These are phyloP conservation scores for Schwanniomyces occidentalis DNA, from an alignment of 805 yeast genomes.

Conservation along the genomic window DNA sequence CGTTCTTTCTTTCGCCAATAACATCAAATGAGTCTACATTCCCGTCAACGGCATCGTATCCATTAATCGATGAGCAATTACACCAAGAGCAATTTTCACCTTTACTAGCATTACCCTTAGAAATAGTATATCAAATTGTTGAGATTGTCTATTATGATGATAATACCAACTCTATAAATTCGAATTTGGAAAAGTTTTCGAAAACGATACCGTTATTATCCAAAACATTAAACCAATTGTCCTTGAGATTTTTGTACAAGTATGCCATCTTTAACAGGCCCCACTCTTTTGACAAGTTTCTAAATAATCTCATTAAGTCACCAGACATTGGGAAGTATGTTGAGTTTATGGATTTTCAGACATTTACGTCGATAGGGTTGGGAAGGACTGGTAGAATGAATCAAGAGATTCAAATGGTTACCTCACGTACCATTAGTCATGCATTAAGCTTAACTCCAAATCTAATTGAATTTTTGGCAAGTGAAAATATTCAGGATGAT, in stretches of 20 bases:
- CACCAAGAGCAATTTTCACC: constrained; percentile 8
- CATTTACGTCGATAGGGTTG: constrained; percentile 83
- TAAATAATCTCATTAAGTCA: constrained; percentile 49
- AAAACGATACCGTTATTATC: constrained; percentile 56
- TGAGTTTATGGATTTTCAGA: constrained; percentile 80
- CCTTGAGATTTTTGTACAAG: constrained; percentile 59
- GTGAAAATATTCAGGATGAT: constrained; percentile 85
- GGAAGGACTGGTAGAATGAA: constrained; percentile 91
- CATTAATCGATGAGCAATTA: constrained; percentile 5
- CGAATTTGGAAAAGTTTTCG: constrained; percentile 51
- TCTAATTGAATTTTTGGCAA: constrained; percentile 74
- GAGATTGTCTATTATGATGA: constrained; percentile 58
- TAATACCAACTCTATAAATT: constrained; percentile 51
- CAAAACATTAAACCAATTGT: constrained; percentile 57
- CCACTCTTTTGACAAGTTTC: constrained; percentile 71
- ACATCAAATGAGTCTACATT: constrained; percentile 24
- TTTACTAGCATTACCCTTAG: constrained; percentile 49
- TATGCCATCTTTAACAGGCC: constrained; percentile 79
- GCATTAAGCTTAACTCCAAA: constrained; percentile 66
- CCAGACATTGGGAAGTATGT: constrained; percentile 59
- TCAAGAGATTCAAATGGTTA: constrained; percentile 87
- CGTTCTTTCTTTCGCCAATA: constrained; percentile 24
- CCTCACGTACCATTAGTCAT: constrained; percentile 64
- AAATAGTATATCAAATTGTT: constrained; percentile 53
- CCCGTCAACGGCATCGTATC: constrained; percentile 1